Percentiles rank a stretch among this genome's conserved stretches.
phyloP scores from a whole-genome alignment of 1,139 yeast species.

The Lizanozyma gosingica region DNA sequence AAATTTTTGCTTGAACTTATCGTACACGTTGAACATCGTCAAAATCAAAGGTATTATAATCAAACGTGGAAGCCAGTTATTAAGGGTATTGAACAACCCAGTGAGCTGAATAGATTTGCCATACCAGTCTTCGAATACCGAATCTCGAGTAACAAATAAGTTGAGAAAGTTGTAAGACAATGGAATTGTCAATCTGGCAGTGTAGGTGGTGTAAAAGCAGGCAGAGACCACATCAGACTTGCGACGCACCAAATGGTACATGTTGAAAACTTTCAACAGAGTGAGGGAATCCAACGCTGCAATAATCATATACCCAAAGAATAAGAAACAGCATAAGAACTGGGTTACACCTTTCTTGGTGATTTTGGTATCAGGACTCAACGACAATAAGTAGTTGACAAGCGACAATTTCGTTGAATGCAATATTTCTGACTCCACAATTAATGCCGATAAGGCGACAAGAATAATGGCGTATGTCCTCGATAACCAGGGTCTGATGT shows the following conservation, averaged over 20 bases:
- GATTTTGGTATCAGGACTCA: conserved; percentile 15
- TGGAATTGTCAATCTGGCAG: conserved; percentile 77
- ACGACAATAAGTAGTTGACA: conserved; percentile 43
- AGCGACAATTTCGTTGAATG: conserved; percentile 62
- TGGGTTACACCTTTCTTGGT: conserved; percentile 16
- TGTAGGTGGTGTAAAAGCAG: conserved; percentile 71
- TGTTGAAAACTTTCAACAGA: conserved; percentile 59
- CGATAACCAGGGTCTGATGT: conserved; percentile 38
- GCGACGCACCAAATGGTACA: conserved; percentile 60
- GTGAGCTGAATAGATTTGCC: conserved; percentile 71
- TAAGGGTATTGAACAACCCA: conserved; percentile 63
- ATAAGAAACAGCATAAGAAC: conserved; percentile 27
- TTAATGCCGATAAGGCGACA: conserved; percentile 39
- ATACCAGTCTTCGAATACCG: conserved; percentile 50
- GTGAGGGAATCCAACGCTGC: conserved; percentile 61
- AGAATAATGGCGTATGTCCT: conserved; percentile 30
- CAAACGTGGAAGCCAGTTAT: conserved; percentile 68
- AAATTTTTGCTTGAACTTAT: conserved; percentile 41
- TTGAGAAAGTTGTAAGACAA: conserved; percentile 72
- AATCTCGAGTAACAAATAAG: conserved; percentile 41
- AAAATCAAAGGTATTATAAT: conserved; percentile 58
- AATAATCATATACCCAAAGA: conserved; percentile 60
- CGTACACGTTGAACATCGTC: conserved; percentile 63
- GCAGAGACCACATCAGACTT: conserved; percentile 70
- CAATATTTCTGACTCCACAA: conserved; percentile 66